phyloP scores from a whole-genome alignment of 148 eudicot species.

The Chenopodium berlandieri region DNA sequence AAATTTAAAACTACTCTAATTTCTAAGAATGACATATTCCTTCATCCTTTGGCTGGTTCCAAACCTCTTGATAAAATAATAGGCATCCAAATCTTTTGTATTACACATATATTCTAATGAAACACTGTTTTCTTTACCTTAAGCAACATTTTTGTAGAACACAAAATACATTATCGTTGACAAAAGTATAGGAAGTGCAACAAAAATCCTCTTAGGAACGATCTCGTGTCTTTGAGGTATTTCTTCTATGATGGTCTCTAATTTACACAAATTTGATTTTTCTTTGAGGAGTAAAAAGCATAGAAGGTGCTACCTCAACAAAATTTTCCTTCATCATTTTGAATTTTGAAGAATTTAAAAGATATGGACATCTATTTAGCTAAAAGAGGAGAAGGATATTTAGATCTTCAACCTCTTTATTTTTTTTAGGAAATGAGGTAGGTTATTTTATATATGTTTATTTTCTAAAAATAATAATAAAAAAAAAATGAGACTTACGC shows the following conservation, averaged over 20 bases:
- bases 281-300: conserved; percentile 27
- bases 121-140: not conserved
- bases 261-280: conserved; percentile 27
- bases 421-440: not conserved
- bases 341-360: not conserved
- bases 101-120: not conserved
- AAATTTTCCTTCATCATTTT: conserved; percentile 23
- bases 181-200: conserved; percentile 35
- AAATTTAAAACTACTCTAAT: not conserved
- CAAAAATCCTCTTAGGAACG: conserved; percentile 20
- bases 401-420: not conserved
- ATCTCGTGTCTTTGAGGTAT: conserved; percentile 16
- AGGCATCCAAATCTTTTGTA: not conserved
- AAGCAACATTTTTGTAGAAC: conserved; percentile 19
- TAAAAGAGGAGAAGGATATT: conserved; percentile 3
- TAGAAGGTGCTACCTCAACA: conserved; percentile 45
- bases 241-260: conserved; percentile 50
- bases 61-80: not conserved
- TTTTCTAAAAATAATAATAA: not conserved
- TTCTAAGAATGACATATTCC: not conserved
- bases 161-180: conserved; percentile 30
- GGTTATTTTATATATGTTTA: not conserved
- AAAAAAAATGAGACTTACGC: not conserved
- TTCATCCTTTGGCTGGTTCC: not conserved
- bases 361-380: not conserved